A percentile compares a stretch with the other conserved stretches of the same genome.
These are phyloP conservation scores for Globisporangium spiculum DNA, from an alignment of 352 stramenopile species.

Conservation along the genomic window DNA sequence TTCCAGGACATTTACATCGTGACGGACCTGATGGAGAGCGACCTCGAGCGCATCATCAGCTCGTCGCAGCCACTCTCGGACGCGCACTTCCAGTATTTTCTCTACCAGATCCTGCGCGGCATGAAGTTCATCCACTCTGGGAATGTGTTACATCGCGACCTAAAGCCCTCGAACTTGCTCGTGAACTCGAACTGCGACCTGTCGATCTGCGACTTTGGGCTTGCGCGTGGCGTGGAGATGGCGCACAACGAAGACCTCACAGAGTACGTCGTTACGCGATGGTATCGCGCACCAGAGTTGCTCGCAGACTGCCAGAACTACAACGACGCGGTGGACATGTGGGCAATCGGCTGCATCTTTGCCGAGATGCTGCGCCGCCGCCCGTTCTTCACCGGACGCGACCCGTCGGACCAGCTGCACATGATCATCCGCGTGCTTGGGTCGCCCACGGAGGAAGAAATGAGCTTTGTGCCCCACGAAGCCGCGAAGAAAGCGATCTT, in stretches of 20 bases:
- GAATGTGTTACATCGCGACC: conserved; percentile 90
- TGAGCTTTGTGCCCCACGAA: conserved; percentile 97
- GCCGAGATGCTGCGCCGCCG: conserved; percentile 97
- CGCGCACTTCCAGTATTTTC: conserved; percentile 88
- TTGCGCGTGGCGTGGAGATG: conserved; percentile 88
- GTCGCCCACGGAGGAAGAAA: conserved; percentile 92
- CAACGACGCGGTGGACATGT: conserved; percentile 95
- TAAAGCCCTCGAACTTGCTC: conserved; percentile 89
- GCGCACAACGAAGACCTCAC: conserved; percentile 73
- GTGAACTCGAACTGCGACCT: conserved; percentile 90
- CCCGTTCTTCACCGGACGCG: conserved; percentile 81
- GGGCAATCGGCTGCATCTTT: conserved; percentile 98
- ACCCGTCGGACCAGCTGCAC: conserved; percentile 83
- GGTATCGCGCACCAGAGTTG: conserved; percentile 87
- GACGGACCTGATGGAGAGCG: conserved; percentile 90
- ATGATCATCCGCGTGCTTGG: conserved; percentile 91
- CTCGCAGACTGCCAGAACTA: conserved; percentile 94
- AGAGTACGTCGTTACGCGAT: conserved; percentile 91
- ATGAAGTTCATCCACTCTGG: conserved; percentile 98
- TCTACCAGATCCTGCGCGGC: conserved; percentile 91
- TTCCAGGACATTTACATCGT: conserved; percentile 92
- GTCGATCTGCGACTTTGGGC: conserved; percentile 91
- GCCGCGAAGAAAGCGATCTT: conserved; percentile 79
- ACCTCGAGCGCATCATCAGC: conserved; percentile 91
- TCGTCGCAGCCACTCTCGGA: conserved; percentile 83